Base-by-base conservation (phyloP, 1,284 basidiomycete species). In the Neolentinus lepideus region DNA sequence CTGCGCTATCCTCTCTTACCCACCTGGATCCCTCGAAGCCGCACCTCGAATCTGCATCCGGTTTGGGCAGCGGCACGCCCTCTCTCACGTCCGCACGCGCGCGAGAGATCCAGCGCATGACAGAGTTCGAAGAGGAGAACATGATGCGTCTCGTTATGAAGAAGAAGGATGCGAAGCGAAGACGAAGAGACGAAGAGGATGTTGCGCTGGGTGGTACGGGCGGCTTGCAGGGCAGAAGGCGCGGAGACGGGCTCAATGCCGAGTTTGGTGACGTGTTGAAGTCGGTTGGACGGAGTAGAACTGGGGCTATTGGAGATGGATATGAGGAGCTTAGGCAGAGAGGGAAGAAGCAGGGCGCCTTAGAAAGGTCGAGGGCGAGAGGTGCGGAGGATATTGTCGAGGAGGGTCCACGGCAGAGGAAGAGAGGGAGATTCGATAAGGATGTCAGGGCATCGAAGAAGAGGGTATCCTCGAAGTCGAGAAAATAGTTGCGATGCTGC, bases 71-170 rank as follows among this genome's bases (percentile, higher is more conserved):
- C 4, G 76, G 78, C 53, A 81, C 75, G 58, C 85, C 77, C 36
- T 75, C 75, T 54, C 75, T 81, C 14, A 71, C 71, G 45, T 88
- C 86, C 1, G 76, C 79, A 21, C 86, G 92, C 24, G 90, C 89
- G 9, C 79, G 84, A 33, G 85, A 92, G 59, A 77, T 98, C 58
- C 83, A 86, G 62, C 82, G 88, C 12, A 87, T 98, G 75, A 84
- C 84, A 54, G 89, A 93, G 61, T 99, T 92, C 70, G 96, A 99
- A 72, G 96, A 98, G 71, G 92, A 93, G 55, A 96, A 98, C 70
- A 94, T 98, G 75, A 94, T 90, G 26, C 85, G 96, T 55, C 69
- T 98, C 55, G 81, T 96, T 58, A 89, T 94, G 80, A 91, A 88
- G 69, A 98, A 98, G 79, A 88, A 86, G 66, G 96, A 98, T 55